phyloP scores from a whole-genome alignment of 2,329 filamentous ascomycete species.

The Colletotrichum truncatum region DNA sequence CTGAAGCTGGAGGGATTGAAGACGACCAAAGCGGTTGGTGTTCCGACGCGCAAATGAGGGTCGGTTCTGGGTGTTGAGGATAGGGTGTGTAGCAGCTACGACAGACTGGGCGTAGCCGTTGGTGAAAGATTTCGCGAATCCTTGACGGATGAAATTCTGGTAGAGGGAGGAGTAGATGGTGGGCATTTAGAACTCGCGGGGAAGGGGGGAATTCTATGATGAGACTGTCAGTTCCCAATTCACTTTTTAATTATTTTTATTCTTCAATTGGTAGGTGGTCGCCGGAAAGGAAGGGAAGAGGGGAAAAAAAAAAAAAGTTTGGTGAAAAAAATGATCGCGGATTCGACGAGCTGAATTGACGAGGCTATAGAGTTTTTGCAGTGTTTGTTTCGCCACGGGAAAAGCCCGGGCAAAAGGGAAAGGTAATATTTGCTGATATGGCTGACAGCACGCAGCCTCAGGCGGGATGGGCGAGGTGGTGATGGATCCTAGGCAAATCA shows the following conservation, averaged over 20 bases:
- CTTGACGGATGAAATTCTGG: slow-evolving; percentile 92
- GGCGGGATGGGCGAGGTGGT: background rate
- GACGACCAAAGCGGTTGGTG: slow-evolving; percentile 62
- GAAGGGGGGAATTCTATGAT: slow-evolving; percentile 62
- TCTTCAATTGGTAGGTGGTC: slow-evolving; percentile 20
- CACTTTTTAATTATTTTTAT: too few species aligned
- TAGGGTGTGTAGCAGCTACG: slow-evolving; percentile 89
- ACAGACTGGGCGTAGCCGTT: slow-evolving; percentile 98
- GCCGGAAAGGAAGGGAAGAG: background rate
- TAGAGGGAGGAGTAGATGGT: slow-evolving; percentile 74
- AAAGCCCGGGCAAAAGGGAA: slow-evolving; percentile 6
- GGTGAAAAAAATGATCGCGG: too few species aligned
- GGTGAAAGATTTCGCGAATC: slow-evolving; percentile 95
- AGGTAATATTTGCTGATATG: background rate
- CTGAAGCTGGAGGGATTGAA: slow-evolving; percentile 72
- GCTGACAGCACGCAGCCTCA: too few species aligned
- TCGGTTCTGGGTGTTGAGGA: slow-evolving; percentile 77
- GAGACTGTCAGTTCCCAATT: slow-evolving; percentile 35
- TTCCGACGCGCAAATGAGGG: slow-evolving; percentile 69
- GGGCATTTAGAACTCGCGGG: slow-evolving; percentile 89
- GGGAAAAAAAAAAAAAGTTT: slow-evolving; percentile 7
- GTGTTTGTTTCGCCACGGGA: slow-evolving; percentile 13
- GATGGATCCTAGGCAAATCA: background rate
- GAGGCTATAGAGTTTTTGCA: background rate
- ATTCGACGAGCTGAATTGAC: too few species aligned